These are phyloP conservation scores for Bonia amplexicaulis DNA, from an alignment of 176 grass and related monocot species.

Conservation along the genomic window DNA sequence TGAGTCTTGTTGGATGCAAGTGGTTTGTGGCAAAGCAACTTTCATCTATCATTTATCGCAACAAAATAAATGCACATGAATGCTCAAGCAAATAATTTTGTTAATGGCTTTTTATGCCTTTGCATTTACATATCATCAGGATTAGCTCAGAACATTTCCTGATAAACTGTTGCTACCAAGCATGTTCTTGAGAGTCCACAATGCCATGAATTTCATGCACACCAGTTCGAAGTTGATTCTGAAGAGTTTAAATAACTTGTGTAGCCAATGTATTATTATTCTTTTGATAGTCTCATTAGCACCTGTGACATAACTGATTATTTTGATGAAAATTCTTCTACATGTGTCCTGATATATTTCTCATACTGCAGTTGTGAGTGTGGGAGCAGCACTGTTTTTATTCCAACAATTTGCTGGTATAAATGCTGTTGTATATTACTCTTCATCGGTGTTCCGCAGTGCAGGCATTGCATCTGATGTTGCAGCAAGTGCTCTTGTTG, in stretches of 20 bases:
- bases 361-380: constrained; percentile 73
- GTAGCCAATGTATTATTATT: background rate
- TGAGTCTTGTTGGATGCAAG: background rate
- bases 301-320: background rate
- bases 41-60: background rate
- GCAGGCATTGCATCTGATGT: constrained; percentile 96
- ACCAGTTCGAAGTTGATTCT: background rate
- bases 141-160: background rate
- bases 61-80: background rate
- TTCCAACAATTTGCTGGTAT: constrained; percentile 98
- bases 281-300: background rate
- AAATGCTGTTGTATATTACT: constrained; percentile 99
- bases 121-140: background rate
- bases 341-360: constrained; percentile 10
- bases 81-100: background rate
- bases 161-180: background rate
- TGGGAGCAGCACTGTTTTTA: constrained; percentile 88
- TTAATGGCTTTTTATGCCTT: background rate
- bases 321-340: background rate
- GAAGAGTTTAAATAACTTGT: constrained; percentile 6
- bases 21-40: constrained; percentile 1
- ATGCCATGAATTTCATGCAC: background rate
- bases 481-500: constrained; percentile 98
- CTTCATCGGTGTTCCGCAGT: constrained; percentile 91
- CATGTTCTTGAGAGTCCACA: background rate